These are phyloP conservation scores for Ceratobasidium papillatum DNA, from an alignment of 1,284 basidiomycete species.

Conservation along the genomic window DNA sequence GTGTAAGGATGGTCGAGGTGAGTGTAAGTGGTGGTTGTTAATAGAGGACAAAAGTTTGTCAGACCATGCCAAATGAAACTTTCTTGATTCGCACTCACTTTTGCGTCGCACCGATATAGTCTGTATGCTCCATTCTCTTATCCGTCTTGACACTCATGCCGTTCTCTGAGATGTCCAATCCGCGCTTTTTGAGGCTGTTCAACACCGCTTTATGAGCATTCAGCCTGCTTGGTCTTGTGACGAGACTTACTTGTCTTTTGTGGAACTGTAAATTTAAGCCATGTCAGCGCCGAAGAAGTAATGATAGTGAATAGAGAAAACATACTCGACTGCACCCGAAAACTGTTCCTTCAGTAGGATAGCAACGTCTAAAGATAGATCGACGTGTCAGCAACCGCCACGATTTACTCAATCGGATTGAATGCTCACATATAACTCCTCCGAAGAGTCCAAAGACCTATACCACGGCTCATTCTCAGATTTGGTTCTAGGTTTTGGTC, in stretches of 20 bases:
- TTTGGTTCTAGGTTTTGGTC: neutral
- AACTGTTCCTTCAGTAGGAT: constrained; percentile 26
- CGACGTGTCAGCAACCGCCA: constrained; percentile 4
- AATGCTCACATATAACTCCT: constrained; percentile 26
- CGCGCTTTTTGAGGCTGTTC: constrained; percentile 63
- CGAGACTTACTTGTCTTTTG: constrained; percentile 17
- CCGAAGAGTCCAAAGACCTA: constrained; percentile 28
- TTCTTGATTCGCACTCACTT: too few species aligned
- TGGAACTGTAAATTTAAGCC: constrained; percentile 7
- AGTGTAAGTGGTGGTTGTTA: neutral
- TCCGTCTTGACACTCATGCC: constrained; percentile 72
- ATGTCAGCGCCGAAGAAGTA: neutral
- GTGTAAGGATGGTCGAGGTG: too few species aligned
- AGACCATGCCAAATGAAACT: too few species aligned
- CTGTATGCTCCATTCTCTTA: constrained; percentile 64
- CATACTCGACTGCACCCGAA: constrained; percentile 34
- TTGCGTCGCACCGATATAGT: constrained; percentile 75
- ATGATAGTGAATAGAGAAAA: neutral
- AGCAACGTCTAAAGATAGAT: constrained; percentile 19
- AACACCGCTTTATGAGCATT: neutral
- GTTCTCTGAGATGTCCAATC: constrained; percentile 61
- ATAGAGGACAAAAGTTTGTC: too few species aligned
- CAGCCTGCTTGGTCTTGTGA: neutral
- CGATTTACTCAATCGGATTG: neutral
- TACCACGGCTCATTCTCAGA: neutral